Percentiles rank a stretch among this genome's conserved stretches.
Evolutionary conservation across 2,329 filamentous ascomycete genomes (phyloP).

Genomic region (Fusarium napiforme): DNA sequence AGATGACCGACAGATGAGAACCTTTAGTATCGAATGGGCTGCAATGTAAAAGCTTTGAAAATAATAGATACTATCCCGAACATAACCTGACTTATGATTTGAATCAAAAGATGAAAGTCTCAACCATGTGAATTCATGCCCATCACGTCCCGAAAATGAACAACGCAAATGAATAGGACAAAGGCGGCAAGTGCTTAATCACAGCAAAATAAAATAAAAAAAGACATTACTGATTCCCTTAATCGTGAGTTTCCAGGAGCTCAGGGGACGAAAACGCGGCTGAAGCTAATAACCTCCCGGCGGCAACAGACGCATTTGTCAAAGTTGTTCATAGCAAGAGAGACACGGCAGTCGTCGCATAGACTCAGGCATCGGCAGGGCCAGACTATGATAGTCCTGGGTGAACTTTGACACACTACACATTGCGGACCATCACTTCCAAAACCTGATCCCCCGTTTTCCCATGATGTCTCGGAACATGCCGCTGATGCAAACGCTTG

Average conservation of each 20-base stretch:
- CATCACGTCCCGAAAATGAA: conserved; percentile 26
- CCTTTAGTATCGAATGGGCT: conserved; percentile 93
- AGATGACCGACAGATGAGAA: conserved; percentile 62
- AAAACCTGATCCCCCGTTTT: conserved; percentile 76
- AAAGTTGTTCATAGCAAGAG: conserved; percentile 96
- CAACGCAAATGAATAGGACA: not conserved
- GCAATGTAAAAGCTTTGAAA: conserved; percentile 73
- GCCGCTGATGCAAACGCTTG: conserved; percentile 31
- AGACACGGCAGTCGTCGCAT: conserved; percentile 94
- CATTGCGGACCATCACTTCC: conserved; percentile 81
- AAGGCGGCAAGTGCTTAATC: conserved; percentile 44
- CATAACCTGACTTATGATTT: conserved; percentile 10
- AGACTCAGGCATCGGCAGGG: conserved; percentile 94
- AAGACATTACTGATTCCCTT: not conserved
- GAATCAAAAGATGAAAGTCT: conserved; percentile 6
- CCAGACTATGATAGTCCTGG: conserved; percentile 92
- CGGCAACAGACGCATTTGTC: conserved; percentile 96
- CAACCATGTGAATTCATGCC: conserved; percentile 10
- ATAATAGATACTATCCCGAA: conserved; percentile 22
- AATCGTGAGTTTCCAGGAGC: not conserved
- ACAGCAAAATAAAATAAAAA: not conserved
- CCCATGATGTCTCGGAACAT: conserved; percentile 62
- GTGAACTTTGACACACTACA: conserved; percentile 90
- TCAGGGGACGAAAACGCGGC: conserved; percentile 85
- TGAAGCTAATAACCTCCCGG: conserved; percentile 88